Conservation (phyloP, 176 grass and related monocot genomes). For the Alopecurus myosuroides region DNA sequence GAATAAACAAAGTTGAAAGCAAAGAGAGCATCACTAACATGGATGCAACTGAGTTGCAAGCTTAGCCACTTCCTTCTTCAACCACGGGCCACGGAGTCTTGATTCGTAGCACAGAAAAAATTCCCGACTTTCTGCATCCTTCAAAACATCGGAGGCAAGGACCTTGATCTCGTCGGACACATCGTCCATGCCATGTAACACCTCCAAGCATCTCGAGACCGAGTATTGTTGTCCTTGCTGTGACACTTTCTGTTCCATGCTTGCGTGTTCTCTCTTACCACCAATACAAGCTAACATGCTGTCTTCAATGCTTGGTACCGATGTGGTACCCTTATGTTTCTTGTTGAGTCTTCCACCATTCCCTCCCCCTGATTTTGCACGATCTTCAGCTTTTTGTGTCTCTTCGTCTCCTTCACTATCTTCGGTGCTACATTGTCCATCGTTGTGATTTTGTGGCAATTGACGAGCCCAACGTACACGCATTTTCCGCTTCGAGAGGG, state of each 20-base stretch:
- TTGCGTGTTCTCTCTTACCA: no score
- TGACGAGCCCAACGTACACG: no score
- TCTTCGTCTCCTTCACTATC: not conserved
- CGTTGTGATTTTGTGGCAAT: no score
- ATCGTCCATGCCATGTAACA: slow-evolving; percentile 1
- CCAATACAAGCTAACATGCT: not conserved
- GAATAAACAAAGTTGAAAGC: not conserved
- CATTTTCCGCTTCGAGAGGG: not conserved
- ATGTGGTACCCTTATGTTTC: not conserved
- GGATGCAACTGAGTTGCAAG: not conserved
- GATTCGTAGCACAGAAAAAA: slow-evolving; percentile 20
- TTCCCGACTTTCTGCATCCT: slow-evolving; percentile 3
- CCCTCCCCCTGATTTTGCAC: not conserved
- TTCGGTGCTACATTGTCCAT: not conserved
- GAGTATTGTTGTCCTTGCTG: not conserved
- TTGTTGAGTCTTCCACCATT: not conserved
- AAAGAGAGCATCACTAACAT: not conserved
- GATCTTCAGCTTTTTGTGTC: not conserved
- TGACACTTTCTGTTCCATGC: not conserved
- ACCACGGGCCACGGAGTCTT: slow-evolving; percentile 3
- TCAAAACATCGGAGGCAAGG: not conserved
- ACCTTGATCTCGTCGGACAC: slow-evolving; percentile 16
- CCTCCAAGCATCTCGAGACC: not conserved
- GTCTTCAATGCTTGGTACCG: not conserved
- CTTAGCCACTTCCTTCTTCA: slow-evolving; percentile 28